A percentile compares a stretch with the other conserved stretches of the same genome.
These are phyloP conservation scores for Colletotrichum euphorbiae DNA, from an alignment of 2,329 filamentous ascomycete species.

Conservation along the genomic window DNA sequence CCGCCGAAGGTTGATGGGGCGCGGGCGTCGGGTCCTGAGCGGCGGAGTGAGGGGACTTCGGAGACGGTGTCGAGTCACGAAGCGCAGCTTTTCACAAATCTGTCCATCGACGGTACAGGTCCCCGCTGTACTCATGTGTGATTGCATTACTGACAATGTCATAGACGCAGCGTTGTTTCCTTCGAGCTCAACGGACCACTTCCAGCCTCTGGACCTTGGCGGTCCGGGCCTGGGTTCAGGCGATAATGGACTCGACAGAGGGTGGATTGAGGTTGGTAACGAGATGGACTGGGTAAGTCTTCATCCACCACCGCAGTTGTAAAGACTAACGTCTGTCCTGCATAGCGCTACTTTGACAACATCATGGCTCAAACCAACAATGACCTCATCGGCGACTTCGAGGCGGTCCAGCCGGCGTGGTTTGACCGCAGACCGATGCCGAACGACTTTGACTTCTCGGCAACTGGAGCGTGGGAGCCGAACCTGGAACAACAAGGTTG, in stretches of 20 bases:
- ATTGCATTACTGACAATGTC: neutral
- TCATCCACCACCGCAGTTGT: neutral
- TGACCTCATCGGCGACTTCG: constrained; percentile 25
- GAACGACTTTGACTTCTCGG: constrained; percentile 25
- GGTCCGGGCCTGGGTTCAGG: constrained; percentile 38
- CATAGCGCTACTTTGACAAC: constrained; percentile 40
- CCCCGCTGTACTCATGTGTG: neutral
- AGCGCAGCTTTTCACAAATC: constrained; percentile 41
- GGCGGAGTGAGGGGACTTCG: constrained; percentile 26
- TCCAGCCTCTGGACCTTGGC: constrained; percentile 26
- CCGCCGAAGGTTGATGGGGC: constrained; percentile 19
- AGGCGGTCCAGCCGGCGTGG: constrained; percentile 21
- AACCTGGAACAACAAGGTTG: constrained; percentile 22
- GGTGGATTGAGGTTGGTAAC: constrained; percentile 50
- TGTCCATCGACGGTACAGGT: constrained; percentile 33
- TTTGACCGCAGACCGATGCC: constrained; percentile 26
- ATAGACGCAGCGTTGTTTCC: constrained; percentile 12
- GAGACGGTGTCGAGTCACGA: constrained; percentile 42
- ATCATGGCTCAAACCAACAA: constrained; percentile 32
- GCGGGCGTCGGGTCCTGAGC: constrained; percentile 40
- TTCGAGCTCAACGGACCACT: constrained; percentile 12
- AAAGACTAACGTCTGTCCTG: neutral
- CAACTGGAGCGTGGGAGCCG: constrained; percentile 21
- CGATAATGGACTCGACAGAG: constrained; percentile 49
- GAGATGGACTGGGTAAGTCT: constrained; percentile 55